Evolutionary conservation across 1,284 basidiomycete species (phyloP).

Genomic region (Rhodotorula sp.): DNA sequence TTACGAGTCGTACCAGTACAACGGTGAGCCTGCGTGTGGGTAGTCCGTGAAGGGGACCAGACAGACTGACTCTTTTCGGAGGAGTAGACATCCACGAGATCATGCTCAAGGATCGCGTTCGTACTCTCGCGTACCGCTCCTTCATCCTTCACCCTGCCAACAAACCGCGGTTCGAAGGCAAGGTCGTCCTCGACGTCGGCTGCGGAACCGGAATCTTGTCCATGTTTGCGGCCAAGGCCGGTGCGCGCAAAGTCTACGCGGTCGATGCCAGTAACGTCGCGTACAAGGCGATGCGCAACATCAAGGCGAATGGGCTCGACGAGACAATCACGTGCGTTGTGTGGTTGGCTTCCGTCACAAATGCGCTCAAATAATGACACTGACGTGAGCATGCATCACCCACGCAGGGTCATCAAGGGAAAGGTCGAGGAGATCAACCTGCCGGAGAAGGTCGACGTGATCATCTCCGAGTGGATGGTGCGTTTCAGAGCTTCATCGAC

Average conservation of each 20-base stretch:
- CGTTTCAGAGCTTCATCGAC: constrained; percentile 17
- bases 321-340: constrained; percentile 63
- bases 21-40: constrained; percentile 59
- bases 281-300: constrained; percentile 74
- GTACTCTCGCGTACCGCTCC: constrained; percentile 87
- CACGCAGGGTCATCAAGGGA: constrained; percentile 65
- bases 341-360: constrained; percentile 45
- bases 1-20: constrained; percentile 85
- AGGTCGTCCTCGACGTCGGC: constrained; percentile 89
- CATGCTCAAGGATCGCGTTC: constrained; percentile 75
- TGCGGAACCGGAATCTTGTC: constrained; percentile 88
- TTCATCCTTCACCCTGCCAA: constrained; percentile 78
- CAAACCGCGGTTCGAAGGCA: constrained; percentile 76
- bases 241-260: constrained; percentile 88
- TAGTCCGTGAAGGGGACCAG: too few species aligned
- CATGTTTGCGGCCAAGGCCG: constrained; percentile 85
- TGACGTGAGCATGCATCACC: neutral
- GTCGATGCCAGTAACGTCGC: constrained; percentile 90
- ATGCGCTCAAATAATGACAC: neutral
- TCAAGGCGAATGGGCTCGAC: constrained; percentile 74
- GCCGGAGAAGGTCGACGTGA: constrained; percentile 79
- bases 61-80: too few species aligned
- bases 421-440: constrained; percentile 81
- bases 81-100: constrained; percentile 57
- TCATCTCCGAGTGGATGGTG: constrained; percentile 97